These are phyloP conservation scores for Pseudozyma flocculosa DNA, from an alignment of 1,284 basidiomycete species.

Conservation along the genomic window DNA sequence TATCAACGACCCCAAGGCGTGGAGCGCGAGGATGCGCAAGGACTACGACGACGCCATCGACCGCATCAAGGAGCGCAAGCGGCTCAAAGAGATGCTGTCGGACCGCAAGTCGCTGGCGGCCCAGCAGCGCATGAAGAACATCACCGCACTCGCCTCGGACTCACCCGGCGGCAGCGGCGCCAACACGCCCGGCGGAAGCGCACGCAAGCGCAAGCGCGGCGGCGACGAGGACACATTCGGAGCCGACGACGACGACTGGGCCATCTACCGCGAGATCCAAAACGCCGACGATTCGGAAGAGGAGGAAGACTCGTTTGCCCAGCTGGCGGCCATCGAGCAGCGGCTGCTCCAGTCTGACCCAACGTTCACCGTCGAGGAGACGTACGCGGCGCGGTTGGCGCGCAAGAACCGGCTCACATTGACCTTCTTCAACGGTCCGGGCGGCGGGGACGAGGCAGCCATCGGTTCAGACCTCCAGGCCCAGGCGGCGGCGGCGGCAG, in stretches of 20 bases:
- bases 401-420: constrained; percentile 79
- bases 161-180: constrained; percentile 63
- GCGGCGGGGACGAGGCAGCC: constrained; percentile 23
- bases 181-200: constrained; percentile 13
- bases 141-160: constrained; percentile 80
- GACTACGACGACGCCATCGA: constrained; percentile 66
- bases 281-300: constrained; percentile 85
- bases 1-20: constrained; percentile 43
- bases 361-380: constrained; percentile 76
- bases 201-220: constrained; percentile 41
- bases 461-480: constrained; percentile 5
- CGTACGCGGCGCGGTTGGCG: constrained; percentile 74
- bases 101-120: constrained; percentile 93
- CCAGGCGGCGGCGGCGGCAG: constrained; percentile 1
- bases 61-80: constrained; percentile 80
- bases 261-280: constrained; percentile 94
- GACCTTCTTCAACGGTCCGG: constrained; percentile 69
- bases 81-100: constrained; percentile 77
- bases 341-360: constrained; percentile 82
- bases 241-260: constrained; percentile 94
- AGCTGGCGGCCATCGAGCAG: constrained; percentile 74
- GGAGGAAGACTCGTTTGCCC: constrained; percentile 84
- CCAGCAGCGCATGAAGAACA: constrained; percentile 95
- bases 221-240: constrained; percentile 86
- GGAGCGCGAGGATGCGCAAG: constrained; percentile 40